Percentiles rank a stretch among this genome's conserved stretches.
phyloP scores from a whole-genome alignment of 2,329 filamentous ascomycete species.

The Eutypa lata region DNA sequence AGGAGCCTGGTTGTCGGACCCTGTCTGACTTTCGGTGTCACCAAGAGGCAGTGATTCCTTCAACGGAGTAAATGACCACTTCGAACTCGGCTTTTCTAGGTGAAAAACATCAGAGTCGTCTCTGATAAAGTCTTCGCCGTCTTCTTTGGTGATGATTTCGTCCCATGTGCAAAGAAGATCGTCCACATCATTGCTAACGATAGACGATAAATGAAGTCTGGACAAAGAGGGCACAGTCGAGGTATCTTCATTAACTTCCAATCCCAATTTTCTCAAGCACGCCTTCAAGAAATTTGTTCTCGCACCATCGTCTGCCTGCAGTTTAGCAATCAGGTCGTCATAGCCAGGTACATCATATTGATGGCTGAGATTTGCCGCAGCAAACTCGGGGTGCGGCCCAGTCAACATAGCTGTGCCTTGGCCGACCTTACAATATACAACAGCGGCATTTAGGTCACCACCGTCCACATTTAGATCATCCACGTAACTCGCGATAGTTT shows the following conservation, averaged over 20 bases:
- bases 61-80: constrained; percentile 56
- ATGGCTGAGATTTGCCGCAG: constrained; percentile 70
- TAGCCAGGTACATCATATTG: constrained; percentile 68
- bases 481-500: constrained; percentile 78
- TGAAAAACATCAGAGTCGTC: constrained; percentile 82
- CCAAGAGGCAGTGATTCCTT: constrained; percentile 46
- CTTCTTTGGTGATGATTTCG: constrained; percentile 64
- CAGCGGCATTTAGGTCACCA: constrained; percentile 70
- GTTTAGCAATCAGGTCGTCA: constrained; percentile 61
- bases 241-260: constrained; percentile 71
- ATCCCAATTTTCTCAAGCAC: constrained; percentile 74
- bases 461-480: constrained; percentile 74
- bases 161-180: constrained; percentile 65
- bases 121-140: constrained; percentile 68
- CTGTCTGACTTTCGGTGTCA: constrained; percentile 26
- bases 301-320: constrained; percentile 66
- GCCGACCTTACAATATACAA: constrained; percentile 80
- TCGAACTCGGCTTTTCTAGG: constrained; percentile 63
- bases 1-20: constrained; percentile 10
- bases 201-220: constrained; percentile 74
- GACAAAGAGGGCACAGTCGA: constrained; percentile 76
- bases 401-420: constrained; percentile 77
- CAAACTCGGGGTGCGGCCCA: constrained; percentile 94
- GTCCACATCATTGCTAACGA: constrained; percentile 60
- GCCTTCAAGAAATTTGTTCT: constrained; percentile 75